Evolutionary conservation across 164 flowering plant species (phyloP), one percentile per base, ranked within the genome.

Genomic region (Cinnamomum chago): DNA sequence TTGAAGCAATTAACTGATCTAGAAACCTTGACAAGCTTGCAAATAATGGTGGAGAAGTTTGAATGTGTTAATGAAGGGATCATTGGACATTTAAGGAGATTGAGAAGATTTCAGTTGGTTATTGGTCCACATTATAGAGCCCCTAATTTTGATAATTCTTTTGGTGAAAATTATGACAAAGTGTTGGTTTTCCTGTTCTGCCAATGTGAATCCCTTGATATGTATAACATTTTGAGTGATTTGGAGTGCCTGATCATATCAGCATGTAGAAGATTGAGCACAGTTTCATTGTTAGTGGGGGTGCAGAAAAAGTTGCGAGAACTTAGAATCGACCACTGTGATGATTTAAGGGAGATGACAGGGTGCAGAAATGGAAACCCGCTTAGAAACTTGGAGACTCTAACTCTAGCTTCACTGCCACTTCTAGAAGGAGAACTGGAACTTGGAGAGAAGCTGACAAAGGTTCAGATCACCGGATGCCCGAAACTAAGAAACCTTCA

Each of bases 31-130:
- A 68, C 51, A 12, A 68, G 71, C n/a, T n/a, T 68, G 71, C 50
- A 68, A 40, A 35, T 68, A 68, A 68, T 68, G 71, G 71, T 68
- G 47, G 22, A 68, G 71, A 47, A 68, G 20, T 68, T 68, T 68
- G 71, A 35, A 68, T 68, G 50, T 22, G 22, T 68, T 33, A 30
- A 47, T 24, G 50, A 4, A 14, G 70, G 33, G 52, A 30, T 68
- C 51, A 68, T 68, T 24, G 51, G 55, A 47, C 3, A 33, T 15
- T 68, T 68, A 20, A 68, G 27, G 71, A 33, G 71, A 33, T 68
- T 68, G 71, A 35, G 24, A 47, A 68, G 71, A 47, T 68, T 68
- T 24, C 55, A 68, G 20, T 33, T 68, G 50, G 51, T 68, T 12
- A 24, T 67, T 22, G 50, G 71, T 24, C 55, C 71, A 24, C n/a